These are phyloP conservation scores for Microcos paniculata DNA, from an alignment of 345 rosid genomes.

Conservation along the genomic window DNA sequence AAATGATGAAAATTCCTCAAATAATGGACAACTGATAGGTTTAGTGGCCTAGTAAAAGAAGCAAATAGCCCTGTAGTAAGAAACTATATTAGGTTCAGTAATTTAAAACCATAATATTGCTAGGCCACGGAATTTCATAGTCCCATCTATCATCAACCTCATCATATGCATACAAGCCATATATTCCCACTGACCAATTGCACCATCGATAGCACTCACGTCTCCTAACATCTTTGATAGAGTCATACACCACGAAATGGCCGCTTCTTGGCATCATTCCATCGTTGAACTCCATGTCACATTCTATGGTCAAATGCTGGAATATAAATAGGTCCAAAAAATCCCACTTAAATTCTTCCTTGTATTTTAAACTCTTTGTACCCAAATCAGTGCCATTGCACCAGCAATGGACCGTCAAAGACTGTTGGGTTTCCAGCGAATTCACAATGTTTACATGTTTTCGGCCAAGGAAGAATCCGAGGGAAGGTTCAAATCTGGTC, in stretches of 20 bases:
- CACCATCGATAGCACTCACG: constrained; percentile 13
- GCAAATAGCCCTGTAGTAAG: no score
- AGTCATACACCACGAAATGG: background rate
- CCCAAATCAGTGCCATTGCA: background rate
- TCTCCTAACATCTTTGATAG: background rate
- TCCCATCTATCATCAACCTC: constrained; percentile 3
- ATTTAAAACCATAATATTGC: background rate
- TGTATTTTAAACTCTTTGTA: background rate
- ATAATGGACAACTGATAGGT: no score
- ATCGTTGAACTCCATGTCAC: constrained; percentile 5
- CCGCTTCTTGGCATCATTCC: background rate
- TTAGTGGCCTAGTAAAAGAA: no score
- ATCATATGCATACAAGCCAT: constrained; percentile 8
- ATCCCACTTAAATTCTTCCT: background rate
- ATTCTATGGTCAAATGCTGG: background rate
- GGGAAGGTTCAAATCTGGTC: background rate
- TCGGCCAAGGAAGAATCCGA: background rate
- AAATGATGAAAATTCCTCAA: no score
- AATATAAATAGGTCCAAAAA: background rate
- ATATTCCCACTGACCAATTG: constrained; percentile 5
- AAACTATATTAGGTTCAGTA: no score
- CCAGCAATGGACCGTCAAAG: background rate
- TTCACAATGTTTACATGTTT: constrained; percentile 9
- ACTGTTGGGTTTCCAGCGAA: background rate
- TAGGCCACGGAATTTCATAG: constrained; percentile 10